Percentiles rank a stretch among this genome's conserved stretches.
Evolutionary conservation across 495 filamentous ascomycete species (phyloP).

Genomic region (Xylaria grammica): DNA sequence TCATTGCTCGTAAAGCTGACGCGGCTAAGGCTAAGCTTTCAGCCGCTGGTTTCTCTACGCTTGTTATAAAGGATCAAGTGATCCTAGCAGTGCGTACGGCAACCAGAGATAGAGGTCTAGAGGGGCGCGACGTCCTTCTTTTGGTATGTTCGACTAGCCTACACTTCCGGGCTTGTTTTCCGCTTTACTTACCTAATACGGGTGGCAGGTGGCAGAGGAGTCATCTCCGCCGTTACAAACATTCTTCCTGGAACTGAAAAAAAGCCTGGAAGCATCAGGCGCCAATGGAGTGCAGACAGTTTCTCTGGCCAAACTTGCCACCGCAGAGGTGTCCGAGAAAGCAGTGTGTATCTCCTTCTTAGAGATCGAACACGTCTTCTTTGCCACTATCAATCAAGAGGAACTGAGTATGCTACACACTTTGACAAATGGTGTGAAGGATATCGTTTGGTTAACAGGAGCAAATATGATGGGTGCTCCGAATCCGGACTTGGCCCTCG

Average conservation of each 20-base stretch:
- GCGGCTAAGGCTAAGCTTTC: constrained; percentile 10
- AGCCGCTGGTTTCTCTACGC: constrained; percentile 1
- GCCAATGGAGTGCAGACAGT: constrained; percentile 2
- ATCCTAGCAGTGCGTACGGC: constrained; percentile 19
- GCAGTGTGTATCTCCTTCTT: constrained; percentile 28
- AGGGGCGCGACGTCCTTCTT: constrained; percentile 14
- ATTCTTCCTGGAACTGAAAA: not conserved
- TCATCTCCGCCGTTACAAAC: constrained; percentile 1
- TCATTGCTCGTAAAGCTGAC: constrained; percentile 25
- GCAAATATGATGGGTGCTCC: constrained; percentile 29
- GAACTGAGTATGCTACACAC: constrained; percentile 37
- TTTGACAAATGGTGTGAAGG: constrained; percentile 36
- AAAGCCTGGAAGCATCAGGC: constrained; percentile 10
- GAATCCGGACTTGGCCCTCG: constrained; percentile 37
- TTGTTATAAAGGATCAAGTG: constrained; percentile 7
- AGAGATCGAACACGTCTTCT: constrained; percentile 35
- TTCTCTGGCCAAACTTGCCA: constrained; percentile 1
- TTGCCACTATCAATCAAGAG: constrained; percentile 33
- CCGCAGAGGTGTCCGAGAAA: constrained; percentile 18
- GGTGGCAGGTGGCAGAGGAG: not conserved
- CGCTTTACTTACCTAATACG: too few species aligned
- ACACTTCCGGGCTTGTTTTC: not conserved
- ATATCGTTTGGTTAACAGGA: constrained; percentile 42
- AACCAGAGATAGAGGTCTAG: not conserved
- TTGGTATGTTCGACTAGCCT: constrained; percentile 18